These are phyloP conservation scores for Solanum verrucosum DNA, from an alignment of 257 asterid genomes.

Conservation along the genomic window DNA sequence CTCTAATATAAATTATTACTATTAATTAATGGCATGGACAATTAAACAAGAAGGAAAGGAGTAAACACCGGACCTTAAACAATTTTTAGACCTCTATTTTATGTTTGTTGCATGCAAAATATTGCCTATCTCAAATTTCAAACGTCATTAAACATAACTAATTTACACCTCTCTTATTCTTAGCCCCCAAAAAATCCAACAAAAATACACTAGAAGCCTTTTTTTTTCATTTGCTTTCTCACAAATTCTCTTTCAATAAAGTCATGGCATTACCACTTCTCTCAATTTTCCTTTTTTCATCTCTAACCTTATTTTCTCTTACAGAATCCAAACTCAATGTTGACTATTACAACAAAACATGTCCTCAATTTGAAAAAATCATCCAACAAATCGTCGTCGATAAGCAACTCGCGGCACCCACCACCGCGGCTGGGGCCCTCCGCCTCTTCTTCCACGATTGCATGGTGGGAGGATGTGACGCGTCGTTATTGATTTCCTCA, in stretches of 20 bases:
- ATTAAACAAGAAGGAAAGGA: not conserved
- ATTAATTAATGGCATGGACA: not conserved
- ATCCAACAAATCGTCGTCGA: conserved; percentile 40
- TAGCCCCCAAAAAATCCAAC: not conserved
- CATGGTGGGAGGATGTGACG: conserved; percentile 83
- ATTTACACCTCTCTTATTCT: not conserved
- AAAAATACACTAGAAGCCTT: not conserved
- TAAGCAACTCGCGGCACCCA: conserved; percentile 61
- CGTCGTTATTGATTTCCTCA: conserved; percentile 65
- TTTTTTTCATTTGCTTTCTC: not conserved
- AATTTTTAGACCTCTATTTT: not conserved
- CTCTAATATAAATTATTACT: not conserved
- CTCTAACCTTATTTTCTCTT: conserved; percentile 1
- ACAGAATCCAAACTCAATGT: conserved; percentile 28
- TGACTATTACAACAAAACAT: conserved; percentile 52
- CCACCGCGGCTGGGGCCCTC: conserved; percentile 80
- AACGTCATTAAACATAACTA: not conserved
- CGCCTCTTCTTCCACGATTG: conserved; percentile 95
- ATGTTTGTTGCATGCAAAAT: not conserved
- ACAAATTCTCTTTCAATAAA: not conserved
- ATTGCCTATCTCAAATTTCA: not conserved
- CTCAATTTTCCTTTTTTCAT: conserved; percentile 21
- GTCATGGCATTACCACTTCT: conserved; percentile 30
- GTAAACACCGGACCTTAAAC: not conserved
- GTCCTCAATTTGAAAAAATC: conserved; percentile 50